A percentile compares a stretch with the other conserved stretches of the same genome.
Evolutionary conservation across 148 eudicot species (phyloP).

Genomic region (Chenopodium berlandieri): DNA sequence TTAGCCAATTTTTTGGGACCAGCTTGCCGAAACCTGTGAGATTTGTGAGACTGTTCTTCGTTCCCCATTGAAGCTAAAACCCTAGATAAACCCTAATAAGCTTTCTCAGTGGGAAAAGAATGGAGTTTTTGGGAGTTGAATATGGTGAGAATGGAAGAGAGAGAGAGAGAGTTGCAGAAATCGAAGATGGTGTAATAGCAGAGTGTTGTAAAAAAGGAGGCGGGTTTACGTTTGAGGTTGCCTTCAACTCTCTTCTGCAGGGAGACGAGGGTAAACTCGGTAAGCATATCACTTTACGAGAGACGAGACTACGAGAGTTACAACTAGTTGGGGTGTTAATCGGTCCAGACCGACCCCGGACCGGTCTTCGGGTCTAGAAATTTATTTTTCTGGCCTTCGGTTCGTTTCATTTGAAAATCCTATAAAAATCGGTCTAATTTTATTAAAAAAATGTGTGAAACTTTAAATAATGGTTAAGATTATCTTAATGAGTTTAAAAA

Average conservation of each 20-base stretch:
- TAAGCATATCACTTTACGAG: too few relatives aligned
- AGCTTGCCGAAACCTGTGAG: not conserved
- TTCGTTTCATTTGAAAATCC: accelerated
- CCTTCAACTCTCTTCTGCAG: too few relatives aligned
- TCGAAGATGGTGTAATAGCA: not conserved
- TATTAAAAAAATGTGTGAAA: too few relatives aligned
- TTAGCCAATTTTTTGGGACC: not conserved
- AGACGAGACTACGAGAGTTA: too few relatives aligned
- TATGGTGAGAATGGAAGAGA: not conserved
- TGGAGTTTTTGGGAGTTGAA: not conserved
- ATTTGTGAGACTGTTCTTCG: not conserved
- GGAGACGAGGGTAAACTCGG: not conserved
- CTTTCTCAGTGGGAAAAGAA: not conserved
- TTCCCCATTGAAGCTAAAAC: not conserved
- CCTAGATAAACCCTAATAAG: not conserved
- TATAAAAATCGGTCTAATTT: too few relatives aligned
- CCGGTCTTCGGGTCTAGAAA: too few relatives aligned
- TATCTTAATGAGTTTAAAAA: too few relatives aligned
- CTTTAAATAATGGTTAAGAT: too few relatives aligned
- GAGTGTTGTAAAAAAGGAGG: not conserved
- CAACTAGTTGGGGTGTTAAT: too few relatives aligned
- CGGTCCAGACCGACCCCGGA: too few relatives aligned
- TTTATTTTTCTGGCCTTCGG: too few relatives aligned
- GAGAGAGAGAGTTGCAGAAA: not conserved
- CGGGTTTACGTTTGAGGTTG: not conserved